Base-by-base conservation (phyloP, 352 stramenopile species). In the Phytopythium vexans region DNA sequence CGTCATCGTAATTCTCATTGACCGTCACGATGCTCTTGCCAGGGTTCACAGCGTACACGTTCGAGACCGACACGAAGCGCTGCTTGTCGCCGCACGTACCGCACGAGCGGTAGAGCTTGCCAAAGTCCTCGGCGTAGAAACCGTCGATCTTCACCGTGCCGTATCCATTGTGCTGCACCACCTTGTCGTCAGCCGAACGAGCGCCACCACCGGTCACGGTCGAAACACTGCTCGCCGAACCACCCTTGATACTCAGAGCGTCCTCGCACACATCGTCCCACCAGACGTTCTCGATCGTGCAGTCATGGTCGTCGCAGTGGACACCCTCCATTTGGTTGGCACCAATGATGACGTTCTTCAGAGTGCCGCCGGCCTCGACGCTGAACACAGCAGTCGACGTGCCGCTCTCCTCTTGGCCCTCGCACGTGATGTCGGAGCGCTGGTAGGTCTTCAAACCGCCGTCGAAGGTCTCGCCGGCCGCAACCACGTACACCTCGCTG, bases 311-410 rank as follows among this genome's bases (percentile, higher is more conserved):
- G 50, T 68, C 54, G 11, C 63, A 76, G 58, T 79, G 66, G 9
- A 79, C 70, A 12, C 68, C 70, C n/a, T 81, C 70, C 51, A 62
- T 61, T 58, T 83, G 70, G 56, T 77, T 61, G 43, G 61, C 56
- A 31, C 72, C 72, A 27, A 82, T 76, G 64, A 82, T 82, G 15
- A 68, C 72, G 33, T 78, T 82, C 59, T 78, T 70, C 16, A 81
- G 59, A 8, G 68, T 83, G 1, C 61, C 73, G n/a, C 61, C 64
- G 0, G 71, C 15, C 40, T 82, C 60, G n/a, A 82, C 47, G 21
- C 72, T 42, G 48, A 82, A 82, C 39, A 74, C 54, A 14, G 62
- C 58, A 8, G 54, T 66, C 15, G 36, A 49, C 40, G 57, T 55
- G 8, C 57, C 58, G 32, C 63, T 66, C 34, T 76, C 67, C 12